phyloP scores from a whole-genome alignment of 2,329 filamentous ascomycete genomes.

The Lanzia echinophila region DNA sequence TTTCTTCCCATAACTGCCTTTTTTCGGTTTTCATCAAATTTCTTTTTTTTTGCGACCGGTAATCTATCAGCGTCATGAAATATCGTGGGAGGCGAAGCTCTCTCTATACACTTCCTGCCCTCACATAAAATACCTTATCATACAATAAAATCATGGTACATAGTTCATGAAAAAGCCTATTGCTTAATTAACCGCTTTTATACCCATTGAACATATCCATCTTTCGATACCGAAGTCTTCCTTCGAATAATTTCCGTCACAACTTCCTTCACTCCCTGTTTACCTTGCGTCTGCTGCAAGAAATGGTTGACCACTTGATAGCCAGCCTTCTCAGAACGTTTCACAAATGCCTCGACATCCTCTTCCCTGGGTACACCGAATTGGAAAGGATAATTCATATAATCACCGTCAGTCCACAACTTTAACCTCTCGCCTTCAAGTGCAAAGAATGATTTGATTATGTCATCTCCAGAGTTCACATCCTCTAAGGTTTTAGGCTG shows the following conservation, averaged over 20 bases:
- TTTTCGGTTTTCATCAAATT: conserved; percentile 3
- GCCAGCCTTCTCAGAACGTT: conserved; percentile 35
- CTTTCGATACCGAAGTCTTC: conserved; percentile 6
- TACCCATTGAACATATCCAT: conserved; percentile 30
- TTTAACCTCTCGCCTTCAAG: conserved; percentile 44
- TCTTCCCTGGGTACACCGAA: conserved; percentile 65
- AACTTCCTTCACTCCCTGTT: conserved; percentile 64
- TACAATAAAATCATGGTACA: conserved; percentile 8
- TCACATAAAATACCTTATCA: conserved; percentile 12
- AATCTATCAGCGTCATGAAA: conserved; percentile 10
- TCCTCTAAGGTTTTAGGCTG: conserved; percentile 65
- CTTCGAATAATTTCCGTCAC: conserved; percentile 61
- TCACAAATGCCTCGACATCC: conserved; percentile 45
- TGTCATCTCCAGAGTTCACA: conserved; percentile 46
- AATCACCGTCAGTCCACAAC: conserved; percentile 59
- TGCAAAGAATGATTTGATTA: conserved; percentile 64
- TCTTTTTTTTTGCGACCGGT: conserved; percentile 19
- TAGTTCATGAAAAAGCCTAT: conserved; percentile 2
- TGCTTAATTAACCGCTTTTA: neutral
- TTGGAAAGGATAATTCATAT: conserved; percentile 64
- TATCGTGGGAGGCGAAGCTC: conserved; percentile 6
- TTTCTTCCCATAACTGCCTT: neutral
- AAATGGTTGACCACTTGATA: conserved; percentile 59
- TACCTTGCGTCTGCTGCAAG: conserved; percentile 49
- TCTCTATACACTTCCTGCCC: conserved; percentile 16